Percentiles rank a stretch among this genome's conserved stretches.
These are phyloP conservation scores for Candida orba DNA, from an alignment of 805 yeast genomes.

Conservation along the genomic window DNA sequence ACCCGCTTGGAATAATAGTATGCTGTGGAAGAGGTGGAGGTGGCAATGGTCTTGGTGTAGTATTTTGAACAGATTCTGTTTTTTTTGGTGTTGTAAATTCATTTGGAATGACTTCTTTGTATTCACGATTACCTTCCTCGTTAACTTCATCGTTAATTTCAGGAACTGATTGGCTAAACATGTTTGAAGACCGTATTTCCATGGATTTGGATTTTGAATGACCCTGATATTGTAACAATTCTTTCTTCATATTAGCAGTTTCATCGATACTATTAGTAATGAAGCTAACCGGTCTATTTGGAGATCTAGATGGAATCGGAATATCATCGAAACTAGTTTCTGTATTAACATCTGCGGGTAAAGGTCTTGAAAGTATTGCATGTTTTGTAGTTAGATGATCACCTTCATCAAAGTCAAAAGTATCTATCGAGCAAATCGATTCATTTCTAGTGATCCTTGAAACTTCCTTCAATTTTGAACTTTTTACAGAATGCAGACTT, in stretches of 20 bases:
- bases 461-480: neutral
- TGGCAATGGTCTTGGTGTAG: constrained; percentile 20
- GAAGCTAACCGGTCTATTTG: constrained; percentile 22
- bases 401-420: constrained; percentile 17
- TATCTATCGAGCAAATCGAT: constrained; percentile 9
- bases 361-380: neutral
- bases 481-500: neutral
- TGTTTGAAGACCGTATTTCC: neutral
- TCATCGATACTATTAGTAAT: neutral
- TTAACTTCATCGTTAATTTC: constrained; percentile 6
- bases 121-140: no score
- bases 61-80: neutral
- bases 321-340: constrained; percentile 1
- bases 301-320: constrained; percentile 24
- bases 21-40: constrained; percentile 25
- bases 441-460: neutral
- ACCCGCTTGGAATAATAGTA: constrained; percentile 9
- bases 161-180: neutral
- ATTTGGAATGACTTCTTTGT: neutral
- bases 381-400: constrained; percentile 3
- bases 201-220: constrained; percentile 1
- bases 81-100: neutral
- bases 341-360: neutral
- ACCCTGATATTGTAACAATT: constrained; percentile 2
- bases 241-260: neutral